Evolutionary conservation across 352 stramenopile genomes (phyloP).

Genomic region (Phytophthora constricta): DNA sequence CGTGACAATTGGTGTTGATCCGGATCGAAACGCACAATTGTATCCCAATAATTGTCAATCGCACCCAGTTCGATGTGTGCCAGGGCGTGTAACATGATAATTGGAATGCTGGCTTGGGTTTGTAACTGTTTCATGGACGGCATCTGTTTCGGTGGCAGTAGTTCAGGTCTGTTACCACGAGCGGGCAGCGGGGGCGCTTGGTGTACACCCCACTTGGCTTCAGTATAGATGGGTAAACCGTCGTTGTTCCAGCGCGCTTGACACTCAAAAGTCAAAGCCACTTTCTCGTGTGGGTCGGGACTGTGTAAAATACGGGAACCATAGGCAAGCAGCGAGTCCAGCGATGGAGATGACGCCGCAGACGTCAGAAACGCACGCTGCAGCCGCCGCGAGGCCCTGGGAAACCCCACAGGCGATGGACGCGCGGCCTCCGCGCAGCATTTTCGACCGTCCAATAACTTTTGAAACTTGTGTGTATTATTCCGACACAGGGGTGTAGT

Average conservation of each 20-base stretch:
- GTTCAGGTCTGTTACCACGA: constrained; percentile 44
- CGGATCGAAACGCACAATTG: constrained; percentile 81
- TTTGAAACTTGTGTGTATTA: neutral
- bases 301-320: constrained; percentile 63
- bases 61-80: constrained; percentile 87
- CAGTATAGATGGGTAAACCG: constrained; percentile 44
- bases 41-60: constrained; percentile 92
- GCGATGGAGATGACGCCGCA: neutral
- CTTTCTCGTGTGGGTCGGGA: constrained; percentile 62
- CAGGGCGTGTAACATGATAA: constrained; percentile 85
- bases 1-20: constrained; percentile 46
- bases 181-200: constrained; percentile 57
- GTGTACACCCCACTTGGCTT: constrained; percentile 38
- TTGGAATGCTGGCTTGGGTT: constrained; percentile 55
- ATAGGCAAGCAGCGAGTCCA: constrained; percentile 67
- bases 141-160: constrained; percentile 78
- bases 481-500: no score
- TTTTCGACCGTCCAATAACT: neutral
- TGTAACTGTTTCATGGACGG: constrained; percentile 72
- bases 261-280: constrained; percentile 67
- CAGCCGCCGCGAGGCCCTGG: neutral
- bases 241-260: constrained; percentile 49
- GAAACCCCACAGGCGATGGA: neutral
- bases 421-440: neutral
- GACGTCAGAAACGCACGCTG: neutral